Conservation (phyloP, 371 early-diverging fungal species). For the Mortierella sp. region DNA sequence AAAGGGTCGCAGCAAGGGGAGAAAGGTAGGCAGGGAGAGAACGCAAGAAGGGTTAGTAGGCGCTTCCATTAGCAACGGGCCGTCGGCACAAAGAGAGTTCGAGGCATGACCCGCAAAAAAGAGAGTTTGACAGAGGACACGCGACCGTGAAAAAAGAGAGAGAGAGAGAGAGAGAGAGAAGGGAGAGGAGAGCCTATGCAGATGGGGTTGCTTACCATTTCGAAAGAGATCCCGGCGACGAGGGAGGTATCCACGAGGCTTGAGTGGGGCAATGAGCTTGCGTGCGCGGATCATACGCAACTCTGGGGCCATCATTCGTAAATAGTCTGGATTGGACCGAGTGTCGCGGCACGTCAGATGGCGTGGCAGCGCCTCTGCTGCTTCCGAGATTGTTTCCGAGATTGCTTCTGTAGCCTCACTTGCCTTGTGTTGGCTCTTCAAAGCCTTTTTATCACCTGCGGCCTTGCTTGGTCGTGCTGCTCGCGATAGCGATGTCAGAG, state of each 20-base stretch:
- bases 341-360: constrained; percentile 58
- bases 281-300: constrained; percentile 70
- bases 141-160: neutral
- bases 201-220: constrained; percentile 20
- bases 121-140: neutral
- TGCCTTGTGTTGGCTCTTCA: neutral
- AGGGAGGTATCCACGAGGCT: constrained; percentile 61
- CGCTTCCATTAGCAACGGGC: too few relatives aligned
- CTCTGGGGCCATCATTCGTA: constrained; percentile 70
- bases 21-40: too few relatives aligned
- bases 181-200: neutral
- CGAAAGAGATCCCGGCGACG: constrained; percentile 57
- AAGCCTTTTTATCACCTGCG: neutral
- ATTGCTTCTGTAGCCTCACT: neutral
- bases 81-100: neutral
- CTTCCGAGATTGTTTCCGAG: neutral
- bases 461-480: neutral
- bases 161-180: neutral
- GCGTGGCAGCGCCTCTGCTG: constrained; percentile 28
- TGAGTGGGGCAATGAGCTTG: constrained; percentile 66
- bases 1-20: constrained; percentile 5
- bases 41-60: too few relatives aligned
- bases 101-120: constrained; percentile 1
- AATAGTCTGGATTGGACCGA: constrained; percentile 62
- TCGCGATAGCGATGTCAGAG: neutral